Evolutionary conservation across 192 early-diverging fungal species (phyloP), one percentile per base, ranked within the genome.

Genomic region (Entomortierella parvispora): DNA sequence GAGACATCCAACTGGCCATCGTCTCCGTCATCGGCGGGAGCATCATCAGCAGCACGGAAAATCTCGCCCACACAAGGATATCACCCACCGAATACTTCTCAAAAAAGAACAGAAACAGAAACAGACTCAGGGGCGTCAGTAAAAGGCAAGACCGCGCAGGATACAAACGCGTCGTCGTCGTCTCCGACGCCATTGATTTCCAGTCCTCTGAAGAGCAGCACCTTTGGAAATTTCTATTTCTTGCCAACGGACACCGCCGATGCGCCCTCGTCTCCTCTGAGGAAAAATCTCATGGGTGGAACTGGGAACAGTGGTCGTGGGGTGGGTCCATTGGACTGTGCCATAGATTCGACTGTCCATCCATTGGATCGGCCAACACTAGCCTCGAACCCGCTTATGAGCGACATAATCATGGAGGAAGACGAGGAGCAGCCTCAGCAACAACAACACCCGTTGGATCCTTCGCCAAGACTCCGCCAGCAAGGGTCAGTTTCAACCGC

Each of bases 161-260:
- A 29, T 22, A 22, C 17, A 11, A 62, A 26, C 14, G 4, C 59
- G 11, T 33, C 26, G n/a, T 40, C 45, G n/a, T 49, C 44, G 8
- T 37, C 46, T 12, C 22, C 47, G 7, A 23, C 31, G 4, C 29
- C 46, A 3, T 4, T 47, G 23, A 26, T 18, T 7, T 2, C 54
- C n/a, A 68, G 48, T 44, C 67, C 67, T 8, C 50, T 69, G 17
- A 47, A 51, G 17, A 69, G 67, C 43, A 45, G 67, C 22, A 69
- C 67, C 15, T 69, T 69, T 46, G 67, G 67, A 40, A 40, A 12
- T 12, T 40, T 40, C 12, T 37, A 25, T 33, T 12, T 50, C 49
- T 25, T 20, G 9, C 1, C 49, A 17, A 12, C n/a, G n/a, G n/a
- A n/a, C 28, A 2, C 29, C 29, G 4, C 31, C 32, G 8, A 12